Percentiles rank a stretch among this genome's conserved stretches.
phyloP scores from a whole-genome alignment of 2,329 filamentous ascomycete species.

The Capronia coronata region DNA sequence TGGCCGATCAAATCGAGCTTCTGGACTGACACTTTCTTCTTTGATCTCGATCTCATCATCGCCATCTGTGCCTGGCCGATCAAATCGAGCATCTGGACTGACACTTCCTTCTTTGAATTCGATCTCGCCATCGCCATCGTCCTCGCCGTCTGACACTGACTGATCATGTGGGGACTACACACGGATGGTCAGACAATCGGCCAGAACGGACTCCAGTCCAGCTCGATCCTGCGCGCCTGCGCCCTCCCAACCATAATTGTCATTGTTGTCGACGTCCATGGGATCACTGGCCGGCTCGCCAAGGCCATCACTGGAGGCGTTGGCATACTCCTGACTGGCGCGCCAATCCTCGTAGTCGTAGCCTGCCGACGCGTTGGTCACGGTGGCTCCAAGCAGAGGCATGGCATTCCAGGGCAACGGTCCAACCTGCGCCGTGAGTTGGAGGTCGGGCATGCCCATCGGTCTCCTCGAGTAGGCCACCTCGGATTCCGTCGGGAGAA shows the following conservation, averaged over 20 bases:
- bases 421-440: slow-evolving; percentile 67
- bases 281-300: slow-evolving; percentile 17
- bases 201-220: slow-evolving; percentile 39
- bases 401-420: slow-evolving; percentile 72
- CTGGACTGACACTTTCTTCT: too few species aligned
- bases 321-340: slow-evolving; percentile 29
- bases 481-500: slow-evolving; percentile 75
- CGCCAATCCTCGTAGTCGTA: slow-evolving; percentile 65
- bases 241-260: slow-evolving; percentile 56
- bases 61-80: too few species aligned
- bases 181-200: slow-evolving; percentile 30
- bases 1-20: too few species aligned
- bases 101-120: too few species aligned
- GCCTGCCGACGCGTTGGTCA: slow-evolving; percentile 66
- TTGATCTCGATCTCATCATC: too few species aligned
- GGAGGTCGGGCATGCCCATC: slow-evolving; percentile 70
- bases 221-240: slow-evolving; percentile 35
- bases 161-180: not conserved
- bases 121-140: too few species aligned
- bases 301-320: slow-evolving; percentile 13
- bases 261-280: slow-evolving; percentile 48
- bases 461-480: slow-evolving; percentile 65
- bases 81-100: too few species aligned
- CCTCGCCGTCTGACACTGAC: too few species aligned
- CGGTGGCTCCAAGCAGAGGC: slow-evolving; percentile 64